Percentiles rank a stretch among this genome's conserved stretches.
These are phyloP conservation scores for Abrus precatorius DNA, from an alignment of 306 rosid genomes.

Conservation along the genomic window DNA sequence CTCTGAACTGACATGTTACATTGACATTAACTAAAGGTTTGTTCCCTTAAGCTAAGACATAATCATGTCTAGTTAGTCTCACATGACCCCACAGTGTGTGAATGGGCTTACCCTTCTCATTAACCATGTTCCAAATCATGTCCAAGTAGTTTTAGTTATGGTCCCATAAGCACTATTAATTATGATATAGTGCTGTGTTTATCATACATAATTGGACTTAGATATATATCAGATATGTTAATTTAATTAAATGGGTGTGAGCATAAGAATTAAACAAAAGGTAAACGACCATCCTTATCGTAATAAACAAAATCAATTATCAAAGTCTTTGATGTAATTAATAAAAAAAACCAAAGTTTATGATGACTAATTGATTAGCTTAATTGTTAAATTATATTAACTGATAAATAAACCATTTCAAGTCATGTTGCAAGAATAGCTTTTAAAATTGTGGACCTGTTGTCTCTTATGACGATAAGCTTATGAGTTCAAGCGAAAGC, in stretches of 20 bases:
- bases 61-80: conserved; percentile 22
- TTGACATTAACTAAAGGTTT: conserved; percentile 18
- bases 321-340: not conserved
- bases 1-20: not conserved
- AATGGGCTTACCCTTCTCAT: not conserved
- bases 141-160: not conserved
- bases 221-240: not conserved
- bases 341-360: not conserved
- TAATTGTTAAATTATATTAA: not conserved
- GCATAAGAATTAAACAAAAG: not conserved
- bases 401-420: not conserved
- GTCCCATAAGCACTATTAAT: not conserved
- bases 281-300: not conserved
- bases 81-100: conserved; percentile 28
- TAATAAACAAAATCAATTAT: not conserved
- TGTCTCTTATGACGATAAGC: not conserved
- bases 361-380: conserved; percentile 18
- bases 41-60: conserved; percentile 19
- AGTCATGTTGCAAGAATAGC: conserved; percentile 3
- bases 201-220: not conserved
- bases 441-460: conserved; percentile 1
- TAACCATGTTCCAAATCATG: not conserved
- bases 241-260: not conserved
- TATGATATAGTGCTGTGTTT: not conserved
- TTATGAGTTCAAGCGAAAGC: not conserved